Percentiles rank a stretch among this genome's conserved stretches.
phyloP scores from a whole-genome alignment of 2,329 filamentous ascomycete genomes.

The Chaetomium strumarium region DNA sequence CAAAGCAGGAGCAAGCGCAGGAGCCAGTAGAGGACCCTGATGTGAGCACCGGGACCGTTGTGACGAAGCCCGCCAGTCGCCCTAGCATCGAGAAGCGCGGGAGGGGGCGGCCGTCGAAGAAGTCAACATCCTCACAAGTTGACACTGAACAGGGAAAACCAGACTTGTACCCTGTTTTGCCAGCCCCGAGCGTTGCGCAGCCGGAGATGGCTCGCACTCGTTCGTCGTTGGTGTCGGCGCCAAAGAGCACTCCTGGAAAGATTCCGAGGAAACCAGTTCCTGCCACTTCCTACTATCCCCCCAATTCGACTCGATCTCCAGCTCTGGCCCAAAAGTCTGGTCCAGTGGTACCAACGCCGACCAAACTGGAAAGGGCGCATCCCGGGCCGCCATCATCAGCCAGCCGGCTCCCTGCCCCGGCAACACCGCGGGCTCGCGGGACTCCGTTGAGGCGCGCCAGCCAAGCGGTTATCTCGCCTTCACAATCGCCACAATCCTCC shows the following conservation, averaged over 20 bases:
- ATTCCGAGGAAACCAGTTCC: conserved; percentile 15
- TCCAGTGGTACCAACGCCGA: conserved; percentile 15
- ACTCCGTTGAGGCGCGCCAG: conserved; percentile 45
- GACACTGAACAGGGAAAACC: conserved; percentile 10
- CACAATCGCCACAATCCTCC: conserved; percentile 67
- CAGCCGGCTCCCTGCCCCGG: conserved; percentile 24
- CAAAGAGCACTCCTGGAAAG: conserved; percentile 9
- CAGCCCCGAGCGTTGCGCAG: conserved; percentile 12
- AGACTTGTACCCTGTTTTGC: background rate
- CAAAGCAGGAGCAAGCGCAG: too few species aligned
- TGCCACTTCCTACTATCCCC: background rate
- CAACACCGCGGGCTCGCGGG: conserved; percentile 38
- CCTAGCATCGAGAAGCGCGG: conserved; percentile 26
- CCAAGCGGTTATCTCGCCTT: conserved; percentile 54
- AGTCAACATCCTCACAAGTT: conserved; percentile 20
- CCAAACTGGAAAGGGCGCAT: conserved; percentile 25
- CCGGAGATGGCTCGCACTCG: conserved; percentile 9
- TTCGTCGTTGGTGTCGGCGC: conserved; percentile 11
- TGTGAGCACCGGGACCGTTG: conserved; percentile 23
- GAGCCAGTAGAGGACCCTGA: conserved; percentile 23
- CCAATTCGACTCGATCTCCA: background rate
- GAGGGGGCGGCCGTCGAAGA: conserved; percentile 31
- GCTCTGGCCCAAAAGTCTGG: background rate
- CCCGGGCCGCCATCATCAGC: conserved; percentile 26
- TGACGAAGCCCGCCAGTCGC: conserved; percentile 17